Evolutionary conservation across 441 rosid genomes (phyloP).

Genomic region (Gossypium aridum): DNA sequence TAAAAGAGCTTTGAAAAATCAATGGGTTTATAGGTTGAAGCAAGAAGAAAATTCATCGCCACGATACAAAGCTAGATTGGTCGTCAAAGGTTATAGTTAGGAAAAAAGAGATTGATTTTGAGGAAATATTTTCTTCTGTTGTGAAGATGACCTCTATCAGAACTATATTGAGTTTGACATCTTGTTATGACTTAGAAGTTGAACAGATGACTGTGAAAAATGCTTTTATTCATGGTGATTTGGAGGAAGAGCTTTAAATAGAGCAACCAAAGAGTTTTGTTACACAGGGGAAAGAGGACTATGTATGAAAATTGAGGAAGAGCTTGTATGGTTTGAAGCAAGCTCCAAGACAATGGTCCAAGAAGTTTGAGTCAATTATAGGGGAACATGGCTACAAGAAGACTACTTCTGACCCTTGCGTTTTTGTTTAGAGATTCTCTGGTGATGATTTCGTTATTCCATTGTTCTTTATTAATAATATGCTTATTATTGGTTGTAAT

Average conservation of each 20-base stretch:
- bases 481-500: neutral
- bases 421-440: neutral
- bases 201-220: neutral
- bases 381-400: neutral
- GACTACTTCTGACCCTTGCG: neutral
- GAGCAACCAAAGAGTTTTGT: neutral
- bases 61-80: neutral
- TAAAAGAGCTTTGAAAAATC: neutral
- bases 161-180: neutral
- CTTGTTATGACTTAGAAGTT: neutral
- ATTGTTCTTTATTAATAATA: neutral
- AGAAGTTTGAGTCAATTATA: no score
- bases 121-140: neutral
- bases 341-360: neutral
- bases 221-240: neutral
- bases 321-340: neutral
- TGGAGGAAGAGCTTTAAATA: neutral
- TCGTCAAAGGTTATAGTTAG: no score
- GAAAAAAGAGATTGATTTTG: neutral
- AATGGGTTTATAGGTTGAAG: neutral
- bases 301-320: neutral
- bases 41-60: neutral
- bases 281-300: neutral
- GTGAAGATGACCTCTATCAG: neutral
- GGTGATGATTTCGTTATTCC: neutral